Evolutionary conservation across 352 stramenopile genomes (phyloP).

Genomic region (Phytopythium montanum): DNA sequence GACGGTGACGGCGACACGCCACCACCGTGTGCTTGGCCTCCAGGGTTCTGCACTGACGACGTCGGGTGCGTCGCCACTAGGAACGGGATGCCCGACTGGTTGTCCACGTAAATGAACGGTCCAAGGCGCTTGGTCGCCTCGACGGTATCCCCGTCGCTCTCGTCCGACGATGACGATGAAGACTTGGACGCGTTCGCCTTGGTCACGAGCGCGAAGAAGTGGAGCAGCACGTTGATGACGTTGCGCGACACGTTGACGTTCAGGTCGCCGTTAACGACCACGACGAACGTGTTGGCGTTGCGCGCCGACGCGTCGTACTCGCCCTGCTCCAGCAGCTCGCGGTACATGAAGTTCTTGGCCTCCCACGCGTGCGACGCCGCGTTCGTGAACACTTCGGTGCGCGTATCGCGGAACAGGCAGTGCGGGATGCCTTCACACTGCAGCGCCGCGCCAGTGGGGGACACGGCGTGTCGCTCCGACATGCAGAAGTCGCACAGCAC

Average conservation of each 20-base stretch:
- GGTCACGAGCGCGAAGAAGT: slow-evolving; percentile 74
- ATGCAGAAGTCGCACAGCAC: slow-evolving; percentile 79
- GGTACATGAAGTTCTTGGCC: slow-evolving; percentile 83
- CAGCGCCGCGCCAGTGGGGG: slow-evolving; percentile 45
- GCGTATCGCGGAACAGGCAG: slow-evolving; percentile 65
- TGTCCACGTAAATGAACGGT: slow-evolving; percentile 85
- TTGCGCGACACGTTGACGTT: slow-evolving; percentile 83
- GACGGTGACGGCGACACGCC: slow-evolving; percentile 10
- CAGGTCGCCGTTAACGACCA: slow-evolving; percentile 78
- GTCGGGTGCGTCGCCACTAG: slow-evolving; percentile 62
- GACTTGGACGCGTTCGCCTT: slow-evolving; percentile 39
- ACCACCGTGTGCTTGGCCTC: not conserved
- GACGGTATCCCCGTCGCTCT: slow-evolving; percentile 10
- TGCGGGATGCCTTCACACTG: slow-evolving; percentile 66
- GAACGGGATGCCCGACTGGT: slow-evolving; percentile 82
- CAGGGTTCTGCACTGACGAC: not conserved
- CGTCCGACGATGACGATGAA: slow-evolving; percentile 25
- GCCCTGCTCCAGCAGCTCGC: slow-evolving; percentile 57
- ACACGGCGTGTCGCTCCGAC: slow-evolving; percentile 63
- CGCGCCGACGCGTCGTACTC: slow-evolving; percentile 48
- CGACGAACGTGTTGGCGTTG: slow-evolving; percentile 62
- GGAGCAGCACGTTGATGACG: slow-evolving; percentile 78
- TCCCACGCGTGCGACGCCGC: slow-evolving; percentile 64
- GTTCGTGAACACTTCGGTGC: slow-evolving; percentile 63
- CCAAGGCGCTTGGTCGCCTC: slow-evolving; percentile 48